These are phyloP conservation scores for Phalaenopsis hybrid DNA, from an alignment of 116 monocot genomes.

Conservation along the genomic window DNA sequence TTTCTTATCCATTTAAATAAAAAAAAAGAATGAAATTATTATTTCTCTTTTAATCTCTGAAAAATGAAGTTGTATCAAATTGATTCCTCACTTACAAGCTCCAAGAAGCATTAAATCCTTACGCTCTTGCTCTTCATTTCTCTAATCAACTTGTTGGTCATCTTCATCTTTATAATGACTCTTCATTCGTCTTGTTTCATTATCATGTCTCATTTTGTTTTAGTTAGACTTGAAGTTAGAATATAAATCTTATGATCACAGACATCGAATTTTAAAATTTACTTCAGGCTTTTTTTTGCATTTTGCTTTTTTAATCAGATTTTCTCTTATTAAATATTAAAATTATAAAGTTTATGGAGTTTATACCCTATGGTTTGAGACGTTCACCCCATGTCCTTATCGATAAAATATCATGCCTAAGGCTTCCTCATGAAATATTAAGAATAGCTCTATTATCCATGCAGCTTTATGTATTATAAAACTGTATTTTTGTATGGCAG, in stretches of 20 bases:
- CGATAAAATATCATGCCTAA: neutral
- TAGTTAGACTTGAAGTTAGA: neutral
- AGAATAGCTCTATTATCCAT: neutral
- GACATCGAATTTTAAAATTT: neutral
- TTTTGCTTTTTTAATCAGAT: no score
- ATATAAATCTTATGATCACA: neutral
- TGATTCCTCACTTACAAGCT: neutral
- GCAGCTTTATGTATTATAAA: conserved; percentile 2
- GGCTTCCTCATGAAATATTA: neutral
- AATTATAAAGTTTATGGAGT: no score
- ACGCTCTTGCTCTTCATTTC: neutral
- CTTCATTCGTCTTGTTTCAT: neutral
- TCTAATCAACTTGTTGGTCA: neutral
- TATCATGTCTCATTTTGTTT: neutral
- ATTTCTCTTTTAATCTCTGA: neutral
- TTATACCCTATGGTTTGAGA: neutral
- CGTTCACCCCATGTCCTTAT: neutral
- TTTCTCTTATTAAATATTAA: no score
- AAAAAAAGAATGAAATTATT: neutral
- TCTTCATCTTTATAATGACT: neutral
- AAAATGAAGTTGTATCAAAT: neutral
- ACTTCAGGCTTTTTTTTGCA: no score
- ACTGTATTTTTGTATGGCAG: conserved; percentile 22
- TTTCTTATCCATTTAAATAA: neutral
- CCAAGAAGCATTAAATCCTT: neutral